Base-by-base conservation (phyloP, 805 yeast species). In the Kregervanrija pseudodelftensis region DNA sequence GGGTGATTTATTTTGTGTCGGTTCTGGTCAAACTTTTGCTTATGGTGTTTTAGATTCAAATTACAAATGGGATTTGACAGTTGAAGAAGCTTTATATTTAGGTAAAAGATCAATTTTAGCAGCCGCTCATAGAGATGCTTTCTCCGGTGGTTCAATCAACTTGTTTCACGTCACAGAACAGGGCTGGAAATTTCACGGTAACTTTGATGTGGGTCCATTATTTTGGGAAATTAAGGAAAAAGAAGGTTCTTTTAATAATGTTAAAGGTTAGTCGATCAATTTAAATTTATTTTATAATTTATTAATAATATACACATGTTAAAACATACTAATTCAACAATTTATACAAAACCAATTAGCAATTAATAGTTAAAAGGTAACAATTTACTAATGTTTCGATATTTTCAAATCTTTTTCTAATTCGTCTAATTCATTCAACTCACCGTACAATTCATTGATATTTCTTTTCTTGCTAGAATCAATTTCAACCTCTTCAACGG, bases 21-120 rank as follows among this genome's bases (percentile, higher is more conserved):
- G 99, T 39, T 91, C 98, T 1, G 99, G 99, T 67, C 99, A 93
- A 71, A 93, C 99, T 2, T 93, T 93, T 68, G 99, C 99, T 9
- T 93, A 93, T 61, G 99, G 99, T 74, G 99, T 93, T 16, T 73
- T 93, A 53, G 99, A 93, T 64, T 79, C 95, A 32, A 90, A 86
- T 57, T 86, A 88, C 68, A 77, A 75, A 56, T 89, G 96, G 96
- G 97, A 93, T 60, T 68, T 93, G 50, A 64, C 87, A 2, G 91
- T 86, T 3, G 98, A 93, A 51, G 98, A 93, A 51, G 98, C 98
- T 3, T 74, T 93, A 51, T 85, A 85, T 58, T 74, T 93, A 53
- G 99, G 99, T 54, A 90, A 90, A 68, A 81, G 99, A 67, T 83
- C 95, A 39, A 93, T 93, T 58, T 74, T 93, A 56, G 99, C 98